phyloP scores from a whole-genome alignment of 179 eudicot genomes.

The Spinacia oleracea region DNA sequence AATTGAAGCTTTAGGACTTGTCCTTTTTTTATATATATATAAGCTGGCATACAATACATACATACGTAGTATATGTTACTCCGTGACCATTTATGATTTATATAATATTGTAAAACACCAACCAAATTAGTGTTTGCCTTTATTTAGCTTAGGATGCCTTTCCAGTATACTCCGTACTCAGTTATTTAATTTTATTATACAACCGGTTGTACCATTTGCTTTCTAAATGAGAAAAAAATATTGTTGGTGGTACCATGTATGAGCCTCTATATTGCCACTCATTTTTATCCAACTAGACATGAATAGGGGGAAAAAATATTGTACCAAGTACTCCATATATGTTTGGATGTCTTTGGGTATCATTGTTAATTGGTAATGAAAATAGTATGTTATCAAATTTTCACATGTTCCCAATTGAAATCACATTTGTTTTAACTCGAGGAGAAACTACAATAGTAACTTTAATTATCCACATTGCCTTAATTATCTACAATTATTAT shows the following conservation, averaged over 20 bases:
- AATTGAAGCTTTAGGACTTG: not conserved
- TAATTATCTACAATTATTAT: too few relatives aligned
- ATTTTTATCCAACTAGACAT: not conserved
- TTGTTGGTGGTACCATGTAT: too few relatives aligned
- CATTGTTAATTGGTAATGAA: not conserved
- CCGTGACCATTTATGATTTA: not conserved
- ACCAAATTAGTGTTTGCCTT: constrained; percentile 2
- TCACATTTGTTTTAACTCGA: not conserved
- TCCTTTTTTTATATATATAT: constrained; percentile 7
- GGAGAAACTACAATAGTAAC: not conserved
- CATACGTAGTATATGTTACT: not conserved
- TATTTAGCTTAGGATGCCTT: not conserved
- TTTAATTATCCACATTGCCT: too few relatives aligned
- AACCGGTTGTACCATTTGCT: too few relatives aligned
- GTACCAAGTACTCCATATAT: too few relatives aligned
- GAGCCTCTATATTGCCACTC: not conserved
- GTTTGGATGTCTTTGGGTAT: not conserved
- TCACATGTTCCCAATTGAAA: not conserved
- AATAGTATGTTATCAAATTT: not conserved
- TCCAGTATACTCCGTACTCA: too few relatives aligned
- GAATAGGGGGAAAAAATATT: not conserved
- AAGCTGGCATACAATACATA: constrained; percentile 1
- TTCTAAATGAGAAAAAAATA: too few relatives aligned
- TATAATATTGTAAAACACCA: not conserved
- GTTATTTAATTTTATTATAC: too few relatives aligned